Evolutionary conservation across 306 rosid species (phyloP).

Genomic region (apple (Malus domestica)): ASM211411v1 NC_041792.1:27311907-27312406

Average conservation of each 20-base stretch:
- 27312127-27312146: slow-evolving; percentile 75
- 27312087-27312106: slow-evolving; percentile 87
- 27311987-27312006: slow-evolving; percentile 90
- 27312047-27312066: slow-evolving; percentile 72
- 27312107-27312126: slow-evolving; percentile 93
- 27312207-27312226: slow-evolving; percentile 66
- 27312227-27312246: slow-evolving; percentile 33
- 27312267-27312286: slow-evolving; percentile 50
- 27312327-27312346: neutral
- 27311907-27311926: neutral
- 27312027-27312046: slow-evolving; percentile 90
- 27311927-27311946: neutral
- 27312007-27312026: slow-evolving; percentile 85
- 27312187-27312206: slow-evolving; percentile 81
- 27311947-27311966: slow-evolving; percentile 12
- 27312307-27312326: slow-evolving; percentile 7
- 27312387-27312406: slow-evolving; percentile 46
- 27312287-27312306: slow-evolving; percentile 25
- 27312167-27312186: slow-evolving; percentile 81
- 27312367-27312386: slow-evolving; percentile 14
- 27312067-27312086: slow-evolving; percentile 74
- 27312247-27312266: slow-evolving; percentile 21
- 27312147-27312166: slow-evolving; percentile 77
- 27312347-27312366: slow-evolving; percentile 10
- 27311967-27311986: slow-evolving; percentile 54